Evolutionary conservation across 1,139 yeast species (phyloP).

Genomic region (Suhomyces yuchorum): DNA sequence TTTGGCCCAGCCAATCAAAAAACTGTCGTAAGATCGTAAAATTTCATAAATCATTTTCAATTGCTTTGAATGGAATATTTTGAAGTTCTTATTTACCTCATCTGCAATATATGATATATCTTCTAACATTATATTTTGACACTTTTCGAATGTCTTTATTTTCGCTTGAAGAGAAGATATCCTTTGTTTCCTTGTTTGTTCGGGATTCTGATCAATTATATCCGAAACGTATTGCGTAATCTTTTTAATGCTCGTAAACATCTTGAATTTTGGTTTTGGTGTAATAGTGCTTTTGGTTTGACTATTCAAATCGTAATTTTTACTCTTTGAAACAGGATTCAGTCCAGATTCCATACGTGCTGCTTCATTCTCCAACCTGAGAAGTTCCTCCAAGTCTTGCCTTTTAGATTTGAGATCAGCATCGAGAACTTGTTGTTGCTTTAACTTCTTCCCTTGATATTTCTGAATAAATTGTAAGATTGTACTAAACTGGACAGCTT

Average conservation of each 20-base stretch:
- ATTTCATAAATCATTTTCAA: constrained; percentile 46
- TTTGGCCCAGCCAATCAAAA: constrained; percentile 68
- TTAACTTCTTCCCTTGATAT: constrained; percentile 66
- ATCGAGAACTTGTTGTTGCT: constrained; percentile 65
- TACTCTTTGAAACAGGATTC: constrained; percentile 28
- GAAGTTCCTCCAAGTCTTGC: constrained; percentile 43
- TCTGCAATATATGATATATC: constrained; percentile 58
- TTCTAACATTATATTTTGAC: constrained; percentile 57
- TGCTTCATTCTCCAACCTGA: constrained; percentile 44
- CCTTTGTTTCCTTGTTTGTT: constrained; percentile 59
- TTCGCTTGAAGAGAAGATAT: constrained; percentile 54
- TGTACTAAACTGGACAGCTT: constrained; percentile 73
- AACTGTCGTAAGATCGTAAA: constrained; percentile 54
- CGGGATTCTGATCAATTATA: constrained; percentile 72
- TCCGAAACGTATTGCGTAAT: constrained; percentile 67
- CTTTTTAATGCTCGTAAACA: constrained; percentile 43
- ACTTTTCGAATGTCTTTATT: constrained; percentile 55
- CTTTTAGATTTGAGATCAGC: constrained; percentile 52
- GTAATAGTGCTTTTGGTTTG: constrained; percentile 19
- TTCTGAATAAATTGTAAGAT: constrained; percentile 68
- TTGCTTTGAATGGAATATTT: constrained; percentile 52
- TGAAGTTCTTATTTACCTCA: constrained; percentile 51
- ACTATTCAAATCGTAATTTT: constrained; percentile 33
- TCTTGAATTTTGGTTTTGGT: constrained; percentile 22
- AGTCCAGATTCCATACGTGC: constrained; percentile 37